These are phyloP conservation scores for Arctium lappa DNA, from an alignment of 129 eudicot genomes.

Conservation along the genomic window DNA sequence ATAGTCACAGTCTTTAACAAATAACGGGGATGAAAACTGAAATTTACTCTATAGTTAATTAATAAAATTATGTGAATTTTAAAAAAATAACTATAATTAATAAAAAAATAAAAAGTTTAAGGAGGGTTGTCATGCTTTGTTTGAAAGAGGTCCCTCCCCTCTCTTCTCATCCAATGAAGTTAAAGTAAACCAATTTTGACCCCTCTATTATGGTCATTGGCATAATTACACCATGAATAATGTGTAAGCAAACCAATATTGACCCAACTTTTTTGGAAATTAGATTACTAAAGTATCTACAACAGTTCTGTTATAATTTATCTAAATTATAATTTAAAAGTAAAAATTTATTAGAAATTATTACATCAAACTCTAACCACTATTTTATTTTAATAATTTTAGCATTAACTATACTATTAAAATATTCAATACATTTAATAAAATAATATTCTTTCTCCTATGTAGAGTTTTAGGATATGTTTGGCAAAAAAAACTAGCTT, in stretches of 20 bases:
- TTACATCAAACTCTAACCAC: too few relatives aligned
- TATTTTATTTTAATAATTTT: too few relatives aligned
- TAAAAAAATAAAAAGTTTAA: background rate
- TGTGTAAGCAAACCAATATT: background rate
- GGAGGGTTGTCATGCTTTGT: background rate
- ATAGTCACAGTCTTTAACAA: background rate
- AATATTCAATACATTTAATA: too few relatives aligned
- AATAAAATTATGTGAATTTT: background rate
- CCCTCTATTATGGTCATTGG: background rate
- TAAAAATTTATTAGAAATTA: too few relatives aligned
- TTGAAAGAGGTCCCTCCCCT: background rate
- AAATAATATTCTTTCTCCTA: too few relatives aligned
- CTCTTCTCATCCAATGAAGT: constrained; percentile 1
- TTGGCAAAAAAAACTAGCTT: too few relatives aligned
- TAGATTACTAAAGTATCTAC: background rate
- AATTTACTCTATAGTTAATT: background rate
- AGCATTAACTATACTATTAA: too few relatives aligned
- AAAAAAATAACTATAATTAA: background rate
- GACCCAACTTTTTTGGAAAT: background rate
- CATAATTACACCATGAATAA: background rate
- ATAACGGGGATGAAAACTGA: background rate
- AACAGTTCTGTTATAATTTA: too few relatives aligned
- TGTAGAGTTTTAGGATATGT: too few relatives aligned
- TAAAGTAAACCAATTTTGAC: constrained; percentile 5
- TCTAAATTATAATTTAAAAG: too few relatives aligned